phyloP scores from a whole-genome alignment of 768 basidiomycete species.

The Rhodotorula paludigena region DNA sequence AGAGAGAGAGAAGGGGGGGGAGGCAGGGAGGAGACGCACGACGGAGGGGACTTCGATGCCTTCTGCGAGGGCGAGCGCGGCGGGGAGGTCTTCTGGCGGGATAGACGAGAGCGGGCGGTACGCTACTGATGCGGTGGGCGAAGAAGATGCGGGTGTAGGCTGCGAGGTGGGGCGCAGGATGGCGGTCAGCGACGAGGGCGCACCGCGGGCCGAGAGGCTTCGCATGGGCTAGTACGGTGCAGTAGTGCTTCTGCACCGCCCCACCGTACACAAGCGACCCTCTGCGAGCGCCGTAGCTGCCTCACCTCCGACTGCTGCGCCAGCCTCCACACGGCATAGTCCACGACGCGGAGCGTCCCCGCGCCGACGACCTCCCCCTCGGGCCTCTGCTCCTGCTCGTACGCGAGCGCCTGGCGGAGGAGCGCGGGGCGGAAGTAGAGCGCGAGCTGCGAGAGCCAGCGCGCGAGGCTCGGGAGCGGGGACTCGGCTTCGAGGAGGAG shows the following conservation, averaged over 20 bases:
- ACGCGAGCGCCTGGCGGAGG: conserved; percentile 1
- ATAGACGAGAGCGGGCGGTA: not conserved
- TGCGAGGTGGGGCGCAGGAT: not conserved
- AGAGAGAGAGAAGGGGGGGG: not conserved
- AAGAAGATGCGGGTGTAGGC: not conserved
- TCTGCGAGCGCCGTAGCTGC: not conserved
- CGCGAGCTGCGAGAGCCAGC: not conserved
- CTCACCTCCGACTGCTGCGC: not conserved
- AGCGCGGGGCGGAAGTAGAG: conserved; percentile 19
- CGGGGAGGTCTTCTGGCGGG: not conserved
- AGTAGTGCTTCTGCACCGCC: too few species aligned
- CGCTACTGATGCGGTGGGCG: not conserved
- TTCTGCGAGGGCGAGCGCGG: not conserved
- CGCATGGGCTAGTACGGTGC: too few species aligned
- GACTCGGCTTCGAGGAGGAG: conserved; percentile 25
- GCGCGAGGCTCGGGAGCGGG: not conserved
- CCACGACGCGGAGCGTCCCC: conserved; percentile 24
- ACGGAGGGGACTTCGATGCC: not conserved
- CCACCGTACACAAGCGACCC: too few species aligned
- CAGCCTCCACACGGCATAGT: conserved; percentile 14
- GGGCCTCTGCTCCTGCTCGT: conserved; percentile 20
- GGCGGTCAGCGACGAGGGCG: not conserved
- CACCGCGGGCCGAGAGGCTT: too few species aligned
- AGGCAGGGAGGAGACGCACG: not conserved
- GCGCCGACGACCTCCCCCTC: conserved; percentile 3